Base-by-base conservation (phyloP, 2,329 filamentous ascomycete genomes). In the Elsinoe batatas region DNA sequence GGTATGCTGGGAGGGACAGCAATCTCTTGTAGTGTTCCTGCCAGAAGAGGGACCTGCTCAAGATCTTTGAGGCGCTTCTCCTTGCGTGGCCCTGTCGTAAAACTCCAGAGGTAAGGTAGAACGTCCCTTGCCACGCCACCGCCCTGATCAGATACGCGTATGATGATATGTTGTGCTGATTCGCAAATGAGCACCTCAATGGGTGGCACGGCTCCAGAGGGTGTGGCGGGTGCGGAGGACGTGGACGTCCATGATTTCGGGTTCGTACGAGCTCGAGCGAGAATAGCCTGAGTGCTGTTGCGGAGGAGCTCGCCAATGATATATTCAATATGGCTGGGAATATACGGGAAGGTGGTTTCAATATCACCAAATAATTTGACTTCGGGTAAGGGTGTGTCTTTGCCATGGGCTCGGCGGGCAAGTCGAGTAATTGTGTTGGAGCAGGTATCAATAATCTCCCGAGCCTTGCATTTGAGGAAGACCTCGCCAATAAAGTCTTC, bases 121-220 rank as follows among this genome's bases (percentile, higher is more conserved):
- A 91, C 82, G 42, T 93, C 88, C 49, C 84, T 82, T 0, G 90
- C 85, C 54, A 98, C 88, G 35, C 94, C 93, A 59, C 94, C 93
- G 49, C 91, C 93, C 68, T 90, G 90, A 67, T 98, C 94, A 0
- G 91, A 97, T 42, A 98, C 88, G 40, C 93, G 83, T 69, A 98
- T 91, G 61, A 96, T 96, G 64, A 97, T 89, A 72, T 97, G 90
- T 68, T 97, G 89, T 33, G 86, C 82, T 2, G 91, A 88, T 72
- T 97, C 91, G 71, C 91, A 97, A 61, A 98, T 87, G 56, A 95
- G 85, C 18, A 98, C 88, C 65, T 96, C 88, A 62, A 98, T 93
- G 1, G 91, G 89, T 0, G 88, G 88, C 1, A 88, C 85, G 88
- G 87, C 0, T 87, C 87, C 2, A 85, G 84, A 13, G 18, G 40